Evolutionary conservation across 2,329 filamentous ascomycete species (phyloP), one percentile per base, ranked within the genome.

Genomic region (Ophiostoma tasmaniense): DNA sequence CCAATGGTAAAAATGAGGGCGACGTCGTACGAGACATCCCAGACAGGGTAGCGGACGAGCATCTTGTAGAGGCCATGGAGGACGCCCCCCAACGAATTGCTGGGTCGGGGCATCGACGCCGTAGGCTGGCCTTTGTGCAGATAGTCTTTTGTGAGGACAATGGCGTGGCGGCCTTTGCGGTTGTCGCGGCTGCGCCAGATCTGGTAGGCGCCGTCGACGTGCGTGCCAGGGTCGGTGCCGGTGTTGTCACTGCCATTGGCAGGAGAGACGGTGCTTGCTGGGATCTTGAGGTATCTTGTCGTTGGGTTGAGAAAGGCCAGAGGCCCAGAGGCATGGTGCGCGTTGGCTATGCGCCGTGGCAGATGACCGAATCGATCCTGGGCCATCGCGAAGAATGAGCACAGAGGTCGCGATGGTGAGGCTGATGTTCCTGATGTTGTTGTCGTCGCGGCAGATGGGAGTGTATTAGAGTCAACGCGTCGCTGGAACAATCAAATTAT

Each of bases 111-210:
- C 10, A 52, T 1, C 22, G 55, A 30, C 3, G 55, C 3, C 7
- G 14, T 8, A 10, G 30, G 25, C 13, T 25, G 22, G 13, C 17
- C 30, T 25, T 64, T 37, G 17, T 8, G 30, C 17, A 35, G 5
- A 67, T 75, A 74, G 0, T 73, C 72, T 7, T 67, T 72, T 13
- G 74, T 74, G 3, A 75, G 71, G 2, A 76, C 71, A 1, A 80
- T 71, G 13, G 77, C 74, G 68, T 81, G 80, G 0, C 80, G 75
- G 35, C 80, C 80, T 68, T 81, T 81, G 65, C 80, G 75, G 68
- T 81, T 81, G 72, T 81, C 79, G 13, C 80, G 77, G 59, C 78
- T 79, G 22, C 78, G 76, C 80, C 80, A 81, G 66, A 81, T 71
- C 66, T 77, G 76, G 62, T 78, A 79, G 13, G 74, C 71, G 67